These are phyloP conservation scores for Diospyros kaki DNA, from an alignment of 148 eudicot genomes.

Conservation along the genomic window DNA sequence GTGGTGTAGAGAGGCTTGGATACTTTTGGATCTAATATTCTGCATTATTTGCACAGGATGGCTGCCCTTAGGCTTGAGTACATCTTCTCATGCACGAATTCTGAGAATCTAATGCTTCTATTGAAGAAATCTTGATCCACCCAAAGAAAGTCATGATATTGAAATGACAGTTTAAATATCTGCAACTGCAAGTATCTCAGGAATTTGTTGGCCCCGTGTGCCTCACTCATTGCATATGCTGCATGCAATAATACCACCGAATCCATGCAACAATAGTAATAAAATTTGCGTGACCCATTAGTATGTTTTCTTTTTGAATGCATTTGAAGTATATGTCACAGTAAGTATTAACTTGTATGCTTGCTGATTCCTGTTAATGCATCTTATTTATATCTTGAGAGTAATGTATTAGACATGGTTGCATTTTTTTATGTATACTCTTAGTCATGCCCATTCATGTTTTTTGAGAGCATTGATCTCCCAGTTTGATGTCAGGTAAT, in stretches of 20 bases:
- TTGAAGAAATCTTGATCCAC: not conserved
- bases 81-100: not conserved
- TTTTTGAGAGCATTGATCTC: constrained; percentile 1
- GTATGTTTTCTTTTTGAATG: not conserved
- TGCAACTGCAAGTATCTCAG: not conserved
- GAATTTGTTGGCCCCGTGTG: not conserved
- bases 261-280: not conserved
- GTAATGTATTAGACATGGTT: not conserved
- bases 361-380: not conserved
- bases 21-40: not conserved
- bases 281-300: not conserved
- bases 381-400: not conserved
- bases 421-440: not conserved
- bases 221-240: not conserved
- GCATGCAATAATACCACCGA: not conserved
- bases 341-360: constrained; percentile 10
- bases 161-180: no score
- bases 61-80: not conserved
- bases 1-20: no score
- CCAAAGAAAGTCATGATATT: no score
- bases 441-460: no score
- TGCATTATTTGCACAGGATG: not conserved
- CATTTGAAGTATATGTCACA: not conserved
- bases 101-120: not conserved
- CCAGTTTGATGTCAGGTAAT: constrained; percentile 49